phyloP scores from a whole-genome alignment of 768 basidiomycete species.

The Xerocomellus intermedius region DNA sequence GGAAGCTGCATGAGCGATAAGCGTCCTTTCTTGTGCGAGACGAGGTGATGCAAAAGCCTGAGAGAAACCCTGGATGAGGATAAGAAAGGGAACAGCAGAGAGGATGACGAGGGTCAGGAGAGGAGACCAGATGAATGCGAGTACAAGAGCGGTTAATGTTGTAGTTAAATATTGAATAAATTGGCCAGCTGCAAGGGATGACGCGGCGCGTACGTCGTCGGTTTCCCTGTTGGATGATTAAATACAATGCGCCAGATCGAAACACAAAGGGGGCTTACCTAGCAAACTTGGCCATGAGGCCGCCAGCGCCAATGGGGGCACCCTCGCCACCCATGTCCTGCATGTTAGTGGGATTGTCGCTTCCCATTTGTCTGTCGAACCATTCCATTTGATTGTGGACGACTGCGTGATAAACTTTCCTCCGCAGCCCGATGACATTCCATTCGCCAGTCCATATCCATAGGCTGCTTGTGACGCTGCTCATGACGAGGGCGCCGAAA shows the following conservation, averaged over 20 bases:
- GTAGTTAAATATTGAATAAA: constrained; percentile 82
- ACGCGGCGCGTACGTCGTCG: constrained; percentile 86
- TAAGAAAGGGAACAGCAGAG: constrained; percentile 79
- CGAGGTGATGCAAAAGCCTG: constrained; percentile 68
- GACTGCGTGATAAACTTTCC: constrained; percentile 66
- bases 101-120: constrained; percentile 90
- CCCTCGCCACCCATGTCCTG: constrained; percentile 38
- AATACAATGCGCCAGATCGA: background rate
- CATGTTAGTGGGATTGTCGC: constrained; percentile 43
- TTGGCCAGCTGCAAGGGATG: constrained; percentile 75
- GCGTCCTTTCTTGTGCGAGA: constrained; percentile 61
- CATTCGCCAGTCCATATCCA: constrained; percentile 91
- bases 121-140: constrained; percentile 81
- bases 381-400: constrained; percentile 76
- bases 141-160: constrained; percentile 70
- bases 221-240: constrained; percentile 65
- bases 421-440: constrained; percentile 66
- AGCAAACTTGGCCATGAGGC: constrained; percentile 91
- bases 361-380: constrained; percentile 82
- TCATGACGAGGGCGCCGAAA: constrained; percentile 63
- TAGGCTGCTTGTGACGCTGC: constrained; percentile 69
- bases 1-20: constrained; percentile 71
- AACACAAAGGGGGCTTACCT: constrained; percentile 43
- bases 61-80: constrained; percentile 72
- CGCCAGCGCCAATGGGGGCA: constrained; percentile 74